phyloP scores from a whole-genome alignment of 768 basidiomycete genomes.

The Lyophyllum decastes region DNA sequence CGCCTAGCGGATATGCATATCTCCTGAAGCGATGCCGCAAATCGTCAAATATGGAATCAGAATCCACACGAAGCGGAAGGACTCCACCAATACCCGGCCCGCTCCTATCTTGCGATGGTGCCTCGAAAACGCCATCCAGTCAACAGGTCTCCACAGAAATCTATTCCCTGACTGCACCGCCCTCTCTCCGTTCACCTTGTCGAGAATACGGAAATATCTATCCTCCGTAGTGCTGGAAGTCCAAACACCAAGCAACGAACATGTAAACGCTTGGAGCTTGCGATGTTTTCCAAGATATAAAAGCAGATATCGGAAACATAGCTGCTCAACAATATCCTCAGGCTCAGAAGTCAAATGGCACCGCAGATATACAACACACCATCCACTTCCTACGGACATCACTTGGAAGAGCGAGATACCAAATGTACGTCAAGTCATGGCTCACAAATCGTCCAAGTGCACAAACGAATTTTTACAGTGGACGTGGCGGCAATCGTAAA shows the following conservation, averaged over 20 bases:
- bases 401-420: background rate
- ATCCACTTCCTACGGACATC: background rate
- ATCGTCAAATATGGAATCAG: too few species aligned
- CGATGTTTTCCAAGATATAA: background rate
- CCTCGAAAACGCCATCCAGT: too few species aligned
- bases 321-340: too few species aligned
- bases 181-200: too few species aligned
- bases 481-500: background rate
- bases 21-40: too few species aligned
- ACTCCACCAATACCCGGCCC: too few species aligned
- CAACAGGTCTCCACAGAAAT: too few species aligned
- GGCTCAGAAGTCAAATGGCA: background rate
- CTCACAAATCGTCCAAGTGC: background rate
- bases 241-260: background rate
- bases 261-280: background rate
- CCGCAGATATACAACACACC: slow-evolving; percentile 4
- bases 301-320: background rate
- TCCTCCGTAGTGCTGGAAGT: background rate
- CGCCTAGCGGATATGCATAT: too few species aligned
- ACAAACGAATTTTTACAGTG: background rate
- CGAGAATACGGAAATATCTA: background rate
- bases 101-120: too few species aligned
- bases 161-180: too few species aligned
- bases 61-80: too few species aligned
- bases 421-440: background rate